These are phyloP conservation scores for Rhinocladiella mackenziei DNA, from an alignment of 2,329 filamentous ascomycete genomes.

Conservation along the genomic window DNA sequence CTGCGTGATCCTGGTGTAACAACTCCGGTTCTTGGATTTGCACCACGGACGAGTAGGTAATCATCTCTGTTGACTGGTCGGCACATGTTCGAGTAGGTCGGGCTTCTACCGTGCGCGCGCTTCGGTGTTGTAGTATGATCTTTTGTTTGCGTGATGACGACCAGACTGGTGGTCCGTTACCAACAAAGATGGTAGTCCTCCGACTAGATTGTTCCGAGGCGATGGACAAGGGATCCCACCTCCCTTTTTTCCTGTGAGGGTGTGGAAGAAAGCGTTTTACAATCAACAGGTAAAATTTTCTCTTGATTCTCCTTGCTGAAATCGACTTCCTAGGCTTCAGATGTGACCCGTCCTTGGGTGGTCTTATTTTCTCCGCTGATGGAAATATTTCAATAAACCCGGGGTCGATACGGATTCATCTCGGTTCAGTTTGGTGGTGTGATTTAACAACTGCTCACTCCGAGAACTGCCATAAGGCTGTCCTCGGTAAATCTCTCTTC, in stretches of 20 bases:
- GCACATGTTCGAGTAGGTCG: slow-evolving; percentile 18
- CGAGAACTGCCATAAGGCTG: background rate
- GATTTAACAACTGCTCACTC: slow-evolving; percentile 1
- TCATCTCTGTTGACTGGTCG: slow-evolving; percentile 33
- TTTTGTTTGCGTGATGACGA: background rate
- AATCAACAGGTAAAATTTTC: too few relatives aligned
- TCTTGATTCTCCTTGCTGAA: too few relatives aligned
- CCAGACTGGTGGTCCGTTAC: background rate
- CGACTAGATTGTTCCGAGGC: slow-evolving; percentile 15
- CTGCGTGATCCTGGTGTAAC: slow-evolving; percentile 36
- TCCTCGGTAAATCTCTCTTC: background rate
- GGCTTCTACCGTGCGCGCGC: background rate
- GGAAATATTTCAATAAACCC: background rate
- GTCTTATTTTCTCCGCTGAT: background rate
- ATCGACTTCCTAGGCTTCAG: too few relatives aligned
- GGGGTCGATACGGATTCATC: too few relatives aligned
- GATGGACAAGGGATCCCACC: slow-evolving; percentile 18
- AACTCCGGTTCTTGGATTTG: slow-evolving; percentile 38
- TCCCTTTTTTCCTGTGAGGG: slow-evolving; percentile 6
- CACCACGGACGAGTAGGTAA: slow-evolving; percentile 34
- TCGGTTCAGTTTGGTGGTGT: background rate
- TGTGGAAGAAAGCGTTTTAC: background rate
- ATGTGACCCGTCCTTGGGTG: background rate
- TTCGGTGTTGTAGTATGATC: background rate
- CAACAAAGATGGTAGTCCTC: slow-evolving; percentile 9